A percentile compares a stretch with the other conserved stretches of the same genome.
Evolutionary conservation across 163 green algal genomes (phyloP).

Genomic region (Chlamydomonas reinhardtii): DNA sequence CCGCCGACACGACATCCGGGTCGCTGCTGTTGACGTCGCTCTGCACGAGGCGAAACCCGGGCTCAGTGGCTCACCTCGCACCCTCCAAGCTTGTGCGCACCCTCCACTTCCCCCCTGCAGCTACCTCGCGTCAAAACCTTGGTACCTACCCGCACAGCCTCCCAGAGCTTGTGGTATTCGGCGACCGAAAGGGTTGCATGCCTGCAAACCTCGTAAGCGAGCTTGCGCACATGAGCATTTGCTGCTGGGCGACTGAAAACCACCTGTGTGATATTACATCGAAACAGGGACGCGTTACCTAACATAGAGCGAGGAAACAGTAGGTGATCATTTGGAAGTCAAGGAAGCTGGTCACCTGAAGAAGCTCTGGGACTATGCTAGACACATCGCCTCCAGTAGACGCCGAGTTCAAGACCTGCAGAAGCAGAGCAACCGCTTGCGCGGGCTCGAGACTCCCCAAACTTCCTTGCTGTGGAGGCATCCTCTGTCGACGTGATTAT

Average conservation of each 20-base stretch:
- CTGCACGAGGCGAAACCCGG: background rate
- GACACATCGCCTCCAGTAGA: conserved; percentile 32
- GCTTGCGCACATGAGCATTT: conserved; percentile 20
- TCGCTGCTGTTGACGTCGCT: conserved; percentile 19
- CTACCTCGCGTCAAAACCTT: background rate
- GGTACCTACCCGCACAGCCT: conserved; percentile 2
- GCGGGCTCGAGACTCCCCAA: background rate
- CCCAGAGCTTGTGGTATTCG: conserved; percentile 2
- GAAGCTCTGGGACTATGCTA: conserved; percentile 3
- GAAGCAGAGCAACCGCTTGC: background rate
- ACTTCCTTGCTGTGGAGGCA: background rate
- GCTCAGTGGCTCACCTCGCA: too few relatives aligned
- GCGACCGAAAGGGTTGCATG: conserved; percentile 14
- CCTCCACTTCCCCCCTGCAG: background rate
- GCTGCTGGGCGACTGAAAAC: background rate
- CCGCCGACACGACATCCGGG: conserved; percentile 22
- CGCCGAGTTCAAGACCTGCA: background rate
- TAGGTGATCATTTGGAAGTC: background rate
- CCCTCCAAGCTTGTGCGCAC: background rate
- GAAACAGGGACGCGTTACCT: background rate
- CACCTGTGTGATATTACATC: background rate
- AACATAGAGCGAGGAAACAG: background rate
- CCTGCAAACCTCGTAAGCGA: conserved; percentile 45
- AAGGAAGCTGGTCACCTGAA: conserved; percentile 17
- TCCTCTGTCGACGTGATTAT: too few relatives aligned